Evolutionary conservation across 1,284 basidiomycete species (phyloP).

Genomic region (Ustilago bromivora): DNA sequence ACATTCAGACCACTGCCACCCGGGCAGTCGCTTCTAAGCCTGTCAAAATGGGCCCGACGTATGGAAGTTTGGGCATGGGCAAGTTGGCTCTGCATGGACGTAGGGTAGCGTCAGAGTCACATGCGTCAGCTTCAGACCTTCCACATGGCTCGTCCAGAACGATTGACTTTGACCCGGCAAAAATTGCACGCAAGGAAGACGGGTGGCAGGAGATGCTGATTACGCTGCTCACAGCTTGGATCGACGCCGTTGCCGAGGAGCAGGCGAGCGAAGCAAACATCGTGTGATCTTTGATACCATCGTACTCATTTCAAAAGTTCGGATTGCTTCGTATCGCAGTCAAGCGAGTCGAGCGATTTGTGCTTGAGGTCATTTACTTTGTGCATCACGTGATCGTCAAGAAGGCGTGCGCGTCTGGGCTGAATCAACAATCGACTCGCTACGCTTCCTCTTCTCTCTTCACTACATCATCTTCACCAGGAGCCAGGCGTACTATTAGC

Average conservation of each 20-base stretch:
- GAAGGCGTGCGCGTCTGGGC: too few species aligned
- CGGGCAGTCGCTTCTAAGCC: constrained; percentile 3
- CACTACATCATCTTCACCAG: too few species aligned
- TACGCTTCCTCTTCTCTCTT: too few species aligned
- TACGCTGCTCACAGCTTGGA: constrained; percentile 76
- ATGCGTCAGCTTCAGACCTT: neutral
- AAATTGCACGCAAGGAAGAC: constrained; percentile 78
- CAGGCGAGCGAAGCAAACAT: neutral
- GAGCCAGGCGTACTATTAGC: too few species aligned
- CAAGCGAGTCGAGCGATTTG: neutral
- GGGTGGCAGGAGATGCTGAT: constrained; percentile 86
- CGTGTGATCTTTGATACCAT: neutral
- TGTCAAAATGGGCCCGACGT: constrained; percentile 5
- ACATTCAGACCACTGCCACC: constrained; percentile 39
- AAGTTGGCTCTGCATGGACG: constrained; percentile 44
- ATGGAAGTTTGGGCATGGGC: constrained; percentile 37
- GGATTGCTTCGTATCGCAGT: neutral
- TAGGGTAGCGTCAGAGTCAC: constrained; percentile 35
- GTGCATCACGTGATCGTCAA: too few species aligned
- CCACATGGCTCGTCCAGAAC: neutral
- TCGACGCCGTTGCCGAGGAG: constrained; percentile 78
- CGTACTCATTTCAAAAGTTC: neutral
- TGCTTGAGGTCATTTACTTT: neutral
- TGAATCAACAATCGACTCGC: too few species aligned
- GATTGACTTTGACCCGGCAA: constrained; percentile 77